Evolutionary conservation across 176 grass and related monocot species (phyloP).

Genomic region (Poa pratensis): DNA sequence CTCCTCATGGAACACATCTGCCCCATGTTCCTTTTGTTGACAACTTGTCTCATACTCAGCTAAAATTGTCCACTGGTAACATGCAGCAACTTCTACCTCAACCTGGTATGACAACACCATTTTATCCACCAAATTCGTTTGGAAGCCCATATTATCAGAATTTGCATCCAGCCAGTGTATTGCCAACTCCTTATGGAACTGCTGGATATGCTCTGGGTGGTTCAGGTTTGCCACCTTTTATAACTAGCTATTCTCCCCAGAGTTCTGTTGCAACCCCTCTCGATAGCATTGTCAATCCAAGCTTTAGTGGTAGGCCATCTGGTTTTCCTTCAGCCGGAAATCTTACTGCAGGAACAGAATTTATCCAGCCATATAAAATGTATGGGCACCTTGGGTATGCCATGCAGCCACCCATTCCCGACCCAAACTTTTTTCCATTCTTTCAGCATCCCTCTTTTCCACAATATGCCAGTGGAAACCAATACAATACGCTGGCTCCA

Average conservation of each 20-base stretch:
- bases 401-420: conserved; percentile 69
- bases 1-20: conserved; percentile 50
- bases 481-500: conserved; percentile 65
- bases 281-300: conserved; percentile 63
- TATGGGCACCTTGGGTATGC: conserved; percentile 73
- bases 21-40: conserved; percentile 49
- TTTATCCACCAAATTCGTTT: conserved; percentile 64
- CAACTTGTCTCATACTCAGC: conserved; percentile 59
- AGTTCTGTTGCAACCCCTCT: conserved; percentile 54
- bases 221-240: conserved; percentile 64
- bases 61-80: conserved; percentile 61
- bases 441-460: conserved; percentile 70
- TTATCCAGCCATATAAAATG: conserved; percentile 71
- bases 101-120: conserved; percentile 59
- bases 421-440: conserved; percentile 65
- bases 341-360: conserved; percentile 55
- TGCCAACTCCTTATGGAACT: conserved; percentile 57
- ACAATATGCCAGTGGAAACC: conserved; percentile 59
- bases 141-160: conserved; percentile 64
- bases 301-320: conserved; percentile 63
- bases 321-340: conserved; percentile 59
- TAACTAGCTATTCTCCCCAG: conserved; percentile 70
- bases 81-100: conserved; percentile 63
- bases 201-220: conserved; percentile 64
- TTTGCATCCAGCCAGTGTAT: conserved; percentile 62